Evolutionary conservation across 2,329 filamentous ascomycete genomes (phyloP).

Genomic region (Sporothrix brunneoviolacea): DNA sequence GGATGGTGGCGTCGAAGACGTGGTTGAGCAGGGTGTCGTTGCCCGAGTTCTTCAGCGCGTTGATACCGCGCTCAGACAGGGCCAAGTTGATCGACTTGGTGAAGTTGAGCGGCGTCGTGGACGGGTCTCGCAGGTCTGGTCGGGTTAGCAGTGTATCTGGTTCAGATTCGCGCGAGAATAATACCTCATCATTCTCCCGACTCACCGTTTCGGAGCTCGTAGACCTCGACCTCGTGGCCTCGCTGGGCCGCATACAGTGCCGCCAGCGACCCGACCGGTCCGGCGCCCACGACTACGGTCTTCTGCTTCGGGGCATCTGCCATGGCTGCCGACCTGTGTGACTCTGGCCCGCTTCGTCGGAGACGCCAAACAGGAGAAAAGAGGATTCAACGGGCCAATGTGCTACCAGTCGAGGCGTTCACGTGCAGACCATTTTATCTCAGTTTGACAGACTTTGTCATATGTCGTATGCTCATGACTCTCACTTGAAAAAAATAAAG

Average conservation of each 20-base stretch:
- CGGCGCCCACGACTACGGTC: conserved; percentile 80
- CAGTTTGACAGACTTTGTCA: background rate
- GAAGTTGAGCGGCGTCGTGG: conserved; percentile 83
- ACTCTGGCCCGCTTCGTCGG: too few relatives aligned
- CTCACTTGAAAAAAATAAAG: background rate
- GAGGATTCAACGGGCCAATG: background rate
- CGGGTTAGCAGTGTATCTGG: background rate
- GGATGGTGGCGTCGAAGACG: conserved; percentile 72
- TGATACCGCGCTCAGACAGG: conserved; percentile 86
- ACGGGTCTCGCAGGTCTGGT: conserved; percentile 76
- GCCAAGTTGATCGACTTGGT: conserved; percentile 98
- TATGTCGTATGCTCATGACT: background rate
- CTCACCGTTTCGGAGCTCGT: conserved; percentile 82
- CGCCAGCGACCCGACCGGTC: conserved; percentile 86
- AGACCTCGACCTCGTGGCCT: conserved; percentile 86
- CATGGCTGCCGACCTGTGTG: conserved; percentile 4
- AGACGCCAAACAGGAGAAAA: background rate
- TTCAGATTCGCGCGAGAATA: too few relatives aligned
- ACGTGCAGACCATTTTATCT: background rate
- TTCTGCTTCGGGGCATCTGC: conserved; percentile 45
- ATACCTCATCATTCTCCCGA: too few relatives aligned
- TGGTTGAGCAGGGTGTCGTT: conserved; percentile 62
- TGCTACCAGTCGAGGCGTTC: too few relatives aligned
- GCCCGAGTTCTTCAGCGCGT: conserved; percentile 69
- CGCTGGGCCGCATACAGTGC: conserved; percentile 86